Conservation (phyloP, 2,329 filamentous ascomycete genomes). For the Venturia nashicola region DNA sequence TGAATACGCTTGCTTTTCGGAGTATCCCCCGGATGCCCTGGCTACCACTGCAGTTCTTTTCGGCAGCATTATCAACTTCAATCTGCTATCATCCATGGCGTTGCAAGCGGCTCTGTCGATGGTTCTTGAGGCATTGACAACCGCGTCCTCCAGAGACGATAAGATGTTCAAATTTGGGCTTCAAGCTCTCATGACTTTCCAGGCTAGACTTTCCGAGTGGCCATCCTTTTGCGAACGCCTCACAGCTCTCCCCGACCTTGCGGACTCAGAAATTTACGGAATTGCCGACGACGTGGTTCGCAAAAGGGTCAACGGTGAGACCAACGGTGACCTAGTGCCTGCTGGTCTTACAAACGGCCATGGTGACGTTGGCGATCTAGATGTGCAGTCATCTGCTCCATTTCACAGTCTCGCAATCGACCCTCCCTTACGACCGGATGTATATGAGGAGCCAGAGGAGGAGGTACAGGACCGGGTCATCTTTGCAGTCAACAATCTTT, state of each 20-base stretch:
- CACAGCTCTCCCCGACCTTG: conserved; percentile 67
- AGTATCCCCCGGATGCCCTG: conserved; percentile 90
- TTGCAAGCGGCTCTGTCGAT: conserved; percentile 91
- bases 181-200: conserved; percentile 83
- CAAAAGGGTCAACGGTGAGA: conserved; percentile 47
- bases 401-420: conserved; percentile 74
- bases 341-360: conserved; percentile 56
- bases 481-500: conserved; percentile 94
- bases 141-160: conserved; percentile 45
- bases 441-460: conserved; percentile 72
- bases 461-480: conserved; percentile 86
- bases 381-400: conserved; percentile 44
- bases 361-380: conserved; percentile 37
- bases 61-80: conserved; percentile 89
- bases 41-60: conserved; percentile 95
- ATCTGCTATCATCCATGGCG: conserved; percentile 78
- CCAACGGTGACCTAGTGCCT: conserved; percentile 34
- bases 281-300: conserved; percentile 72
- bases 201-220: conserved; percentile 78
- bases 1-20: conserved; percentile 88
- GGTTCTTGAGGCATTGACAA: conserved; percentile 91
- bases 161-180: conserved; percentile 98
- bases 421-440: conserved; percentile 46
- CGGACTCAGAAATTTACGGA: conserved; percentile 71
- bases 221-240: conserved; percentile 86